These are phyloP conservation scores for Boletus mariae DNA, from an alignment of 1,284 basidiomycete species.

Conservation along the genomic window DNA sequence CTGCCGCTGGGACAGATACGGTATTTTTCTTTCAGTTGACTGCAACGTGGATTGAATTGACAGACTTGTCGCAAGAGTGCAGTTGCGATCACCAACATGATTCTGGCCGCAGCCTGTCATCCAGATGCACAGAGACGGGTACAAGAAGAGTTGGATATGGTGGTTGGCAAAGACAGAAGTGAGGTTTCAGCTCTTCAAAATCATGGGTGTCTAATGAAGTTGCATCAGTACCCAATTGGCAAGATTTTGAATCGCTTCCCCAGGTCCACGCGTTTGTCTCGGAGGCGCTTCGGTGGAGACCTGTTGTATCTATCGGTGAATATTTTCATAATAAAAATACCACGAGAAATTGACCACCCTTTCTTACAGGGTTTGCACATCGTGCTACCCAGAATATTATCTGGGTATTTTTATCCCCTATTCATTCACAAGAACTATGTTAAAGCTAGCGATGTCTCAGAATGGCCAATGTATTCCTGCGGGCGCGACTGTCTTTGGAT, in stretches of 20 bases:
- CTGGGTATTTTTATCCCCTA: conserved; percentile 41
- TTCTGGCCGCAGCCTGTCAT: conserved; percentile 62
- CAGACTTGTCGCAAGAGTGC: conserved; percentile 38
- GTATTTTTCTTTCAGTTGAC: conserved; percentile 19
- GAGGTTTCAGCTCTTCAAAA: conserved; percentile 12
- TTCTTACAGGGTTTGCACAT: conserved; percentile 48
- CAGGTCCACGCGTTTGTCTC: conserved; percentile 57
- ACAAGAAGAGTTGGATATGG: conserved; percentile 55
- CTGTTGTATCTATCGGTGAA: conserved; percentile 48
- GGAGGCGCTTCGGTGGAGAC: conserved; percentile 63
- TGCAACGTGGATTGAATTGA: background rate
- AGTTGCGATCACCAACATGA: conserved; percentile 51
- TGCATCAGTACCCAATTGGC: conserved; percentile 44
- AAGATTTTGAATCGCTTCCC: conserved; percentile 48
- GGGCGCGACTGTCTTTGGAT: conserved; percentile 57
- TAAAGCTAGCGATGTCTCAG: conserved; percentile 26
- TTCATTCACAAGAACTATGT: background rate
- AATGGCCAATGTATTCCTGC: conserved; percentile 54
- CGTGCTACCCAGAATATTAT: conserved; percentile 56
- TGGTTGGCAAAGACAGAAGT: conserved; percentile 50
- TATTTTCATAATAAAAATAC: background rate
- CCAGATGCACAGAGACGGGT: conserved; percentile 54
- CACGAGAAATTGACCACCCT: background rate
- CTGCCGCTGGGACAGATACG: conserved; percentile 60
- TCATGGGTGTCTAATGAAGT: background rate